Conservation (phyloP, 73 alveolate genomes). For the Tetrahymena elliotti region DNA sequence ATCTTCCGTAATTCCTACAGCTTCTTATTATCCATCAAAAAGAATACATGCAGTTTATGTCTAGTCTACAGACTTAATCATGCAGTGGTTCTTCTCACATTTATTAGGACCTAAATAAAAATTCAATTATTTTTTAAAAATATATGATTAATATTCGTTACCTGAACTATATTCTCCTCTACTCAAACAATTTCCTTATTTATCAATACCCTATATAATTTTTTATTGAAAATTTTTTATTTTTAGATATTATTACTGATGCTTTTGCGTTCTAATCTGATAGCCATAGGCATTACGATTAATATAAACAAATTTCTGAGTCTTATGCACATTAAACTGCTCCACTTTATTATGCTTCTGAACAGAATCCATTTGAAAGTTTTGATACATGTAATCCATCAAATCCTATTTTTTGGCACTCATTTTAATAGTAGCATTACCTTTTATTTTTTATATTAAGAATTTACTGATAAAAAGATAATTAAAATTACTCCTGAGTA, state of each 20-base stretch:
- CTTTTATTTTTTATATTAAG: neutral
- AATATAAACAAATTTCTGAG: neutral
- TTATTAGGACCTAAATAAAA: neutral
- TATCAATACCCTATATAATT: neutral
- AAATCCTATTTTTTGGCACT: neutral
- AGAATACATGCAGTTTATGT: neutral
- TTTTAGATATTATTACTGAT: neutral
- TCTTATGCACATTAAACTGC: neutral
- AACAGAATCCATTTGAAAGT: neutral
- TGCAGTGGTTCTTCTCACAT: neutral
- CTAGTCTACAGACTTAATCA: neutral
- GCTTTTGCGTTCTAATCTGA: neutral
- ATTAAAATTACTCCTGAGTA: neutral
- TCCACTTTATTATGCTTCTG: neutral
- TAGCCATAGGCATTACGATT: neutral
- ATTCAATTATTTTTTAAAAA: no score
- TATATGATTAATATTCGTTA: no score
- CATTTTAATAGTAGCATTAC: neutral
- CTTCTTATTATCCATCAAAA: neutral
- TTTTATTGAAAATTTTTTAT: no score
- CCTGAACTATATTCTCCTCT: neutral
- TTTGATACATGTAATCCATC: neutral
- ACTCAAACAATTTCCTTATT: neutral
- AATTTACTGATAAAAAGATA: no score
- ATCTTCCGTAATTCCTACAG: neutral